These are phyloP conservation scores for Colletotrichum kahawae DNA, from an alignment of 2,329 filamentous ascomycete species.

Conservation along the genomic window DNA sequence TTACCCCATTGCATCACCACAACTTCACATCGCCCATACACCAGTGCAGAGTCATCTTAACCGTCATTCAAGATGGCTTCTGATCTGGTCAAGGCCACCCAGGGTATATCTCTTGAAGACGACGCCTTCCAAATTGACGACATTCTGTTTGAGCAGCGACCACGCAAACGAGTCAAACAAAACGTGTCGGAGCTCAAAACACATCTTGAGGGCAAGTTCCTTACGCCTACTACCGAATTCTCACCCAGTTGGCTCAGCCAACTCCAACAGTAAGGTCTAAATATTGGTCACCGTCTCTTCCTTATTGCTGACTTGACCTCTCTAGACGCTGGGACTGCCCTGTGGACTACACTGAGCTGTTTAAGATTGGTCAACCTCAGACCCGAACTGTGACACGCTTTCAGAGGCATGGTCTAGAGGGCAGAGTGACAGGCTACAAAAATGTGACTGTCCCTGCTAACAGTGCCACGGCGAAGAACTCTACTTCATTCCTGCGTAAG, in stretches of 20 bases:
- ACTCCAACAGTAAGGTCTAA: constrained; percentile 72
- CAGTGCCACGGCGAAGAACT: constrained; percentile 93
- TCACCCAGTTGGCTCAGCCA: constrained; percentile 85
- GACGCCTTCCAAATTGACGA: constrained; percentile 52
- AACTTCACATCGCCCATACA: background rate
- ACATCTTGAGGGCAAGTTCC: constrained; percentile 76
- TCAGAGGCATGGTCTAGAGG: constrained; percentile 87
- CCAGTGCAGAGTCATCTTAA: background rate
- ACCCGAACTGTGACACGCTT: constrained; percentile 95
- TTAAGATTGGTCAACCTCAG: constrained; percentile 87
- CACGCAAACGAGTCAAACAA: constrained; percentile 50
- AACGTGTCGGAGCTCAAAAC: constrained; percentile 69
- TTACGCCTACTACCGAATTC: constrained; percentile 81
- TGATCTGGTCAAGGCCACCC: constrained; percentile 18
- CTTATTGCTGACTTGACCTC: background rate
- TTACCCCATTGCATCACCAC: background rate
- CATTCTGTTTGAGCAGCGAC: constrained; percentile 54
- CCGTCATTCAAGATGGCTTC: constrained; percentile 12
- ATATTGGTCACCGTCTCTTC: background rate
- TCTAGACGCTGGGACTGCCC: constrained; percentile 75
- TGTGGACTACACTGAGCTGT: constrained; percentile 81
- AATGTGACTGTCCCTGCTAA: constrained; percentile 91
- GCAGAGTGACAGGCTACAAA: constrained; percentile 89
- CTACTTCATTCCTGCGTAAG: constrained; percentile 85
- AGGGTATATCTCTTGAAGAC: constrained; percentile 15